These are phyloP conservation scores for Turritis glabra DNA, from an alignment of 345 rosid species.

Conservation along the genomic window DNA sequence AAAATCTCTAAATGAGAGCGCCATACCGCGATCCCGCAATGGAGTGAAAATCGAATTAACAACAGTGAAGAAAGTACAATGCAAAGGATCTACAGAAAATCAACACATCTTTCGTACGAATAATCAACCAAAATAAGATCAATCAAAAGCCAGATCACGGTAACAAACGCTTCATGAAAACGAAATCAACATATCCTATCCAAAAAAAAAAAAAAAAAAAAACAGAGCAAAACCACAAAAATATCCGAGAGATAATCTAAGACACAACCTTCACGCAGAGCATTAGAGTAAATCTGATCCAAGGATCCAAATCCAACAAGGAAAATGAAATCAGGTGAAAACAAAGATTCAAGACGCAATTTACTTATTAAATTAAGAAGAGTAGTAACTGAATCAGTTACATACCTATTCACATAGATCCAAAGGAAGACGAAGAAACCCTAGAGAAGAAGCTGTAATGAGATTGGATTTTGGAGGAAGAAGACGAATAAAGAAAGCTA, in stretches of 20 bases:
- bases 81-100: slow-evolving; percentile 9
- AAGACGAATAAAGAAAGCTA: slow-evolving; percentile 24
- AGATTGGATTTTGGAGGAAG: slow-evolving; percentile 29
- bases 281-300: neutral
- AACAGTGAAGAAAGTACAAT: slow-evolving; percentile 24
- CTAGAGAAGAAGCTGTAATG: slow-evolving; percentile 12
- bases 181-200: slow-evolving; percentile 5
- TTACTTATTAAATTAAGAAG: neutral
- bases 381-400: neutral
- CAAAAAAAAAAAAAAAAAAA: neutral
- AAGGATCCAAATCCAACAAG: slow-evolving; percentile 17
- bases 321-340: neutral
- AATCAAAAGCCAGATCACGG: slow-evolving; percentile 25
- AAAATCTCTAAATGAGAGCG: neutral
- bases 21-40: neutral
- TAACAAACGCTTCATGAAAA: neutral
- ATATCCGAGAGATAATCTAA: neutral
- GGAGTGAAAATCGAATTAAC: neutral
- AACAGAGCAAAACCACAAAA: slow-evolving; percentile 21
- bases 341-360: neutral
- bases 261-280: neutral
- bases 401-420: slow-evolving; percentile 37
- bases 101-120: neutral
- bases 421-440: slow-evolving; percentile 19
- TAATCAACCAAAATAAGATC: neutral